These are phyloP conservation scores for Cutaneotrichosporon spelunceum DNA, from an alignment of 1,284 basidiomycete species.

Conservation along the genomic window DNA sequence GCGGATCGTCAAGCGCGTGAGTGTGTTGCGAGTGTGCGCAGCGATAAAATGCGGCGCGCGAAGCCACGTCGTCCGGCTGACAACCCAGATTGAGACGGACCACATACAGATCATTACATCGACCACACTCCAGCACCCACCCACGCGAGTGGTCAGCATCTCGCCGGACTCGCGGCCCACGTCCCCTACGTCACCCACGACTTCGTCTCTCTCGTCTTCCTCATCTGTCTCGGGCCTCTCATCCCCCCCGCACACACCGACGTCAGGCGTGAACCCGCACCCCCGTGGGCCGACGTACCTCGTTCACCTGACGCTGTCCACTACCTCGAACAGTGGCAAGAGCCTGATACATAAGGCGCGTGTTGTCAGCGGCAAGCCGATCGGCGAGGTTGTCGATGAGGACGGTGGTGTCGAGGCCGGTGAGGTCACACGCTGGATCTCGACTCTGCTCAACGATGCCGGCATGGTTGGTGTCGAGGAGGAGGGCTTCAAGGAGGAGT, in stretches of 20 bases:
- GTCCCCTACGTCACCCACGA: constrained; percentile 30
- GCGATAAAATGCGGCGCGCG: neutral
- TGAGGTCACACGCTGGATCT: constrained; percentile 43
- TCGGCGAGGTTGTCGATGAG: constrained; percentile 45
- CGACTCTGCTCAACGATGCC: constrained; percentile 34
- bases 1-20: constrained; percentile 49
- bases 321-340: constrained; percentile 48
- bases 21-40: constrained; percentile 17
- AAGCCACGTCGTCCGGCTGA: neutral
- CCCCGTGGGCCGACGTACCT: constrained; percentile 40
- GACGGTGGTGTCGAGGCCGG: constrained; percentile 46
- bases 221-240: constrained; percentile 14
- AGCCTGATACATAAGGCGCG: constrained; percentile 42
- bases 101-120: constrained; percentile 42
- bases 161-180: constrained; percentile 46
- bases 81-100: constrained; percentile 47
- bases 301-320: constrained; percentile 39
- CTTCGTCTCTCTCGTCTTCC: constrained; percentile 27
- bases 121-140: constrained; percentile 37
- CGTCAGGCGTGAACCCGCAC: constrained; percentile 19
- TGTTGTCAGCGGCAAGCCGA: constrained; percentile 34
- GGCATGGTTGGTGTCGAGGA: constrained; percentile 42
- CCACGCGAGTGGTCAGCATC: constrained; percentile 30
- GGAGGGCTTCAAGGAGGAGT: constrained; percentile 37
- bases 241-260: constrained; percentile 14